A percentile compares a stretch with the other conserved stretches of the same genome.
phyloP scores from a whole-genome alignment of 2,329 filamentous ascomycete genomes.

The Emergomyces pasteurianus region DNA sequence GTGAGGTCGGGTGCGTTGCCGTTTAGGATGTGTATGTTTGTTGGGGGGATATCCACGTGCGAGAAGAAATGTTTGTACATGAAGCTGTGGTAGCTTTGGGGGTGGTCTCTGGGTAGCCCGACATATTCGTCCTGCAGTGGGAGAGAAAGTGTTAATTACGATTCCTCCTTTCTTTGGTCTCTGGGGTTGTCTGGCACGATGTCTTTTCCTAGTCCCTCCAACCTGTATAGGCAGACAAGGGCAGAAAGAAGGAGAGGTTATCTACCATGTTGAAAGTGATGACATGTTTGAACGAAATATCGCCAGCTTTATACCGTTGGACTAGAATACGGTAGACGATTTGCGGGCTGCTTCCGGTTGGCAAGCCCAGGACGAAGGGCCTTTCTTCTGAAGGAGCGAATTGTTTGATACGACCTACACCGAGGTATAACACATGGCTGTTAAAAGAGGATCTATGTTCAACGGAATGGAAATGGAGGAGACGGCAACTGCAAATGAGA shows the following conservation, averaged over 20 bases:
- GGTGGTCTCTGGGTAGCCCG: slow-evolving; percentile 67
- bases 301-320: slow-evolving; percentile 27
- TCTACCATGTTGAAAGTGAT: slow-evolving; percentile 83
- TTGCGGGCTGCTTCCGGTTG: slow-evolving; percentile 71
- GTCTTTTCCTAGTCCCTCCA: not conserved
- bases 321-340: slow-evolving; percentile 68
- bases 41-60: slow-evolving; percentile 66
- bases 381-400: slow-evolving; percentile 60
- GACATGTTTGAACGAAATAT: slow-evolving; percentile 78
- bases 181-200: not conserved
- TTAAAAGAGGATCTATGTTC: not conserved
- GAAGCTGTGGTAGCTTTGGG: slow-evolving; percentile 80
- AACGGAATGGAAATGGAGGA: not conserved
- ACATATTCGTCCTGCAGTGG: slow-evolving; percentile 65
- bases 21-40: slow-evolving; percentile 74
- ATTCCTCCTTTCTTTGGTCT: not conserved
- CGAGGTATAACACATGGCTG: not conserved
- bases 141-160: not conserved
- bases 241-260: not conserved
- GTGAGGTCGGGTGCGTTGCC: slow-evolving; percentile 66
- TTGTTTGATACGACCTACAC: slow-evolving; percentile 60
- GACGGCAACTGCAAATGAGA: not conserved
- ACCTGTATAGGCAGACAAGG: not conserved
- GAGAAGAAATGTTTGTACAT: slow-evolving; percentile 93
- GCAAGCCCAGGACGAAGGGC: slow-evolving; percentile 72